These are phyloP conservation scores for Calonectria pseudoreteaudii DNA, from an alignment of 2,329 filamentous ascomycete genomes.

Conservation along the genomic window DNA sequence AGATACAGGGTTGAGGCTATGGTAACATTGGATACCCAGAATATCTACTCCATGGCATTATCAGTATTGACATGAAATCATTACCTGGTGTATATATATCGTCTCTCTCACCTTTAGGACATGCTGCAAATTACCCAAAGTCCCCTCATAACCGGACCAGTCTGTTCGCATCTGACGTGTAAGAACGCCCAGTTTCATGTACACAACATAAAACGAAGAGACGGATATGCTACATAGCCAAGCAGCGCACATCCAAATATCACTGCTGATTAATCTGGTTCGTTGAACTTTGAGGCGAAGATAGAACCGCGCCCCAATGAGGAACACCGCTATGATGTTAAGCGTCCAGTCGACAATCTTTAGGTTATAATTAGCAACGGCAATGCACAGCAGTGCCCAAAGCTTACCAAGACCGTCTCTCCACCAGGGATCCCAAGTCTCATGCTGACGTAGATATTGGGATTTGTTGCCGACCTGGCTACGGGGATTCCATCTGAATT, in stretches of 20 bases:
- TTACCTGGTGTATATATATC: rapidly evolving
- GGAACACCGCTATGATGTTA: background rate
- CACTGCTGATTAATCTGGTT: background rate
- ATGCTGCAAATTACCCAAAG: background rate
- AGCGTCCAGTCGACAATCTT: background rate
- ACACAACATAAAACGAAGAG: background rate
- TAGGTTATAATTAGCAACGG: background rate
- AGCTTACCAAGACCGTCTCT: background rate
- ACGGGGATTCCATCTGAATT: background rate
- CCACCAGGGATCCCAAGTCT: background rate
- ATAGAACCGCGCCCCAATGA: background rate
- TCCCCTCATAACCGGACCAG: background rate
- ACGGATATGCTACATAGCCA: background rate
- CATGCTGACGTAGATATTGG: background rate
- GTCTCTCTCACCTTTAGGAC: background rate
- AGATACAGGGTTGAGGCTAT: background rate
- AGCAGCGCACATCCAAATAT: background rate
- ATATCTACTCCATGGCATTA: background rate
- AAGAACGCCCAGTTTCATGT: background rate
- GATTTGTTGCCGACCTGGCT: background rate
- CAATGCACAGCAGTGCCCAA: too few species aligned
- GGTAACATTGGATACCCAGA: background rate
- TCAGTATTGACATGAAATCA: background rate
- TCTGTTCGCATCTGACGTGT: background rate
- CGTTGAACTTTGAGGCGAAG: background rate